Evolutionary conservation across 768 basidiomycete genomes (phyloP).

Genomic region (Peribolospora kevripleyi): DNA sequence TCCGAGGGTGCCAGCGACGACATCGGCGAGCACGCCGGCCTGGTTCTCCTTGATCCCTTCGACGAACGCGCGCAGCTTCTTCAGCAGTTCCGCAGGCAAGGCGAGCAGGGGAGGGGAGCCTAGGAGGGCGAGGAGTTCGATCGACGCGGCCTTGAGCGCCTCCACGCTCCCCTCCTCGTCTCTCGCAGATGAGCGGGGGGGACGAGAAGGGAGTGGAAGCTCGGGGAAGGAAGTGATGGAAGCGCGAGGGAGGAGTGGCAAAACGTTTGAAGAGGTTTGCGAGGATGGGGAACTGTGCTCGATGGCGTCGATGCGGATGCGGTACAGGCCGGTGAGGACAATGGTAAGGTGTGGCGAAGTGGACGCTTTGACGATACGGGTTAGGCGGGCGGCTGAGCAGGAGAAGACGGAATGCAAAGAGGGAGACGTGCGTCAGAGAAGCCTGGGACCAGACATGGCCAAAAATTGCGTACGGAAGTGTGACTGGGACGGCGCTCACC

Average conservation of each 20-base stretch:
- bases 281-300: slow-evolving; percentile 3
- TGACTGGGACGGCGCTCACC: no score
- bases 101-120: slow-evolving; percentile 4
- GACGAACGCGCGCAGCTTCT: neutral
- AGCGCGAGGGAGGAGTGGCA: slow-evolving; percentile 1
- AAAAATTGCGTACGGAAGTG: no score
- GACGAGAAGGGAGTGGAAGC: slow-evolving; percentile 2
- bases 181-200: neutral
- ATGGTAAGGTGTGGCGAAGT: neutral
- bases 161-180: neutral
- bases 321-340: slow-evolving; percentile 8
- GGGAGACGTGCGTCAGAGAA: no score
- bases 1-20: neutral
- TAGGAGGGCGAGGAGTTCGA: slow-evolving; percentile 5
- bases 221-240: neutral
- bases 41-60: neutral
- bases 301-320: slow-evolving; percentile 6
- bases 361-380: neutral
- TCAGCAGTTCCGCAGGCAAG: slow-evolving; percentile 1
- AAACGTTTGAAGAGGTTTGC: neutral
- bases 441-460: no score
- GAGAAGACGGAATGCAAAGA: no score
- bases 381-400: no score
- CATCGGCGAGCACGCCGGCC: slow-evolving; percentile 1
- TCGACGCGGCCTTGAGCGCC: neutral